Base-by-base conservation (phyloP, 129 eudicot species). In the Arctium minus region DNA sequence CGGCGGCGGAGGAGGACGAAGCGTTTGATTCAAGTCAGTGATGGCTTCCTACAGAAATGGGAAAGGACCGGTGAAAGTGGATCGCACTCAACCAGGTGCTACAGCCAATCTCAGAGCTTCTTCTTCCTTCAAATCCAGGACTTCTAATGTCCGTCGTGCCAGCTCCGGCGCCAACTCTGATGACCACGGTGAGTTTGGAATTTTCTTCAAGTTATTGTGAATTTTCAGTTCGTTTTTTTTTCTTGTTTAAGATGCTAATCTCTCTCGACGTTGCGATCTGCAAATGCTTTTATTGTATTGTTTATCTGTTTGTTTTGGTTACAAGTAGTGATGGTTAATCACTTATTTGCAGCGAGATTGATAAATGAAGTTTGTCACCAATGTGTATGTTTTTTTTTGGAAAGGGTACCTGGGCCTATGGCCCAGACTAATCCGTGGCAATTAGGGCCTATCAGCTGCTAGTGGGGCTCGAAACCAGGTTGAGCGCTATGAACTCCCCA, bases 71-170 rank as follows among this genome's bases (percentile, higher is more conserved):
- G 62, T 86, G 75, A 88, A 86, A 81, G 60, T 44, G 50, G 89
- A 85, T 77, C 86, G 86, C 32, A 75, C 85, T 38, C 44, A 35
- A 13, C 18, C 67, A 4, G 77, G 81, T n/a, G 77, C 77, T 70
- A 22, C 77, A 33, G 37, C 84, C 9, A 32, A 53, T 72, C 81
- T 88, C 11, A 85, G 94, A 56, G 73, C 87, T 15, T 89, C 96
- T 18, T 86, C 88, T 80, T 89, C 94, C 2, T 89, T 89, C 46
- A 91, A 93, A 82, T 87, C 92, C 7, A 72, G 30, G 60, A 35
- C 73, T 12, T 42, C 73, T 39, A 87, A 87, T 71, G 92, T 75
- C 15, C 97, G 97, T 50, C 97, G 96, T 46, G 82, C 89, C 71
- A 86, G 86, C 78, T 68, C 91, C 80, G 85, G 85, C 22, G 71